These are phyloP conservation scores for Achaetomiella virescens DNA, from an alignment of 495 filamentous ascomycete genomes.

Conservation along the genomic window DNA sequence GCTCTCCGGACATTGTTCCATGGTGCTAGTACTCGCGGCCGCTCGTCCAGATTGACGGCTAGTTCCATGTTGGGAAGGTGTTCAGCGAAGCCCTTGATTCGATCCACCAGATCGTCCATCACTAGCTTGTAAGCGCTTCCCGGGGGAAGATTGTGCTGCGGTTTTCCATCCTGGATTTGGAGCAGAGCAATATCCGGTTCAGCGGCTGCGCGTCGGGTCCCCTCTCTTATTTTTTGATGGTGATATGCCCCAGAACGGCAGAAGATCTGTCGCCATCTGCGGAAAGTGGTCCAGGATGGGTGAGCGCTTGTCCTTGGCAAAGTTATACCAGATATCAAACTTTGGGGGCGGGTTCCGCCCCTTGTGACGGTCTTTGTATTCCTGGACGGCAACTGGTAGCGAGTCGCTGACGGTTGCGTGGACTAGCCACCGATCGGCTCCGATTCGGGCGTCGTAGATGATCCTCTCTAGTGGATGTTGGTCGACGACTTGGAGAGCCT, in stretches of 20 bases:
- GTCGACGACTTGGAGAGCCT: slow-evolving; percentile 8
- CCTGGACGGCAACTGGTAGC: slow-evolving; percentile 46
- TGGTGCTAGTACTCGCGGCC: slow-evolving; percentile 68
- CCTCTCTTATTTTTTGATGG: slow-evolving; percentile 54
- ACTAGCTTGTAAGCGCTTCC: slow-evolving; percentile 44
- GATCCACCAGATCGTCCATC: slow-evolving; percentile 55
- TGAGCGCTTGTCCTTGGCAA: slow-evolving; percentile 56
- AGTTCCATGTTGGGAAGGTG: slow-evolving; percentile 75
- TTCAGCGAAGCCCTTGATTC: slow-evolving; percentile 63
- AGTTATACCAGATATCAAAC: slow-evolving; percentile 71
- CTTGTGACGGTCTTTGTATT: slow-evolving; percentile 54
- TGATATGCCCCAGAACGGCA: slow-evolving; percentile 65
- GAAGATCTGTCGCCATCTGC: slow-evolving; percentile 61
- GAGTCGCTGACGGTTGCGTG: slow-evolving; percentile 46
- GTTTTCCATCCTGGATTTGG: slow-evolving; percentile 46
- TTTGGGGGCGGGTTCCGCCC: slow-evolving; percentile 53
- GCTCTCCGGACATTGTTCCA: slow-evolving; percentile 50
- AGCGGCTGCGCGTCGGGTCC: slow-evolving; percentile 28
- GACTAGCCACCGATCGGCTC: slow-evolving; percentile 38
- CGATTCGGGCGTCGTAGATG: slow-evolving; percentile 44
- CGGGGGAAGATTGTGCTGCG: slow-evolving; percentile 37
- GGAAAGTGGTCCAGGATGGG: slow-evolving; percentile 70
- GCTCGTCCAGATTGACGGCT: slow-evolving; percentile 71
- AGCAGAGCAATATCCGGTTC: slow-evolving; percentile 35
- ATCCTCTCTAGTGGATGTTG: slow-evolving; percentile 48